Evolutionary conservation across 2,329 filamentous ascomycete species (phyloP), one percentile per base, ranked within the genome.

Genomic region (Trichoderma brevicompactum): DNA sequence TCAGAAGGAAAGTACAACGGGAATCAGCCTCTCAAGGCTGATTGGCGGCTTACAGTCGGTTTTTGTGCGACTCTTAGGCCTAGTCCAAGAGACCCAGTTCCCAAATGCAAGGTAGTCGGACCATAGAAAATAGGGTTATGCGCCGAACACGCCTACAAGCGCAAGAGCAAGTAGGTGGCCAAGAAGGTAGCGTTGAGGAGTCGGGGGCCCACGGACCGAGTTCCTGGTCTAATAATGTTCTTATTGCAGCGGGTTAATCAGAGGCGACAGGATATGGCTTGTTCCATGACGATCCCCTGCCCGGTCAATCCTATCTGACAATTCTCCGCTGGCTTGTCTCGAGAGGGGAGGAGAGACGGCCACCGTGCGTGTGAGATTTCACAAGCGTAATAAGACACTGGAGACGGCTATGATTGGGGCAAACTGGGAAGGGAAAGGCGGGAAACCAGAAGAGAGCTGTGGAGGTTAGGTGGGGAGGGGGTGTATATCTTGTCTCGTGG

Each of bases 21-120:
- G 70, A 70, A 71, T 71, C 72, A 72, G 71, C 68, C 68, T 69
- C 68, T 68, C 70, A 69, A 73, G 70, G 71, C 73, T 73, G 74
- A 74, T 77, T 74, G 75, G 75, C 78, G 78, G 79, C 76, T 78
- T 75, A 73, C 72, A 70, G 74, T 78, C 77, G 77, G 78, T 74
- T 81, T 81, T 82, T 82, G 82, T 83, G 81, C 77, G 78, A 82
- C 80, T 82, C 78, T 76, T 75, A 75, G 68, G 72, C 69, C 63
- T 70, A 69, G 68, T 69, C 68, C 59, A 67, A 74, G 75, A 74
- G 75, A 76, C 74, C 74, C 74, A 76, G 77, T 68, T 64, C 43
- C 60, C 67, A 70, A 69, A 78, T 78, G 78, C 78, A 78, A 79
- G 78, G 78, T 76, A 79, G 78, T 78, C 77, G 76, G 77, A 78